Conservation (phyloP, 345 rosid genomes). For the Populus tremula region DNA sequence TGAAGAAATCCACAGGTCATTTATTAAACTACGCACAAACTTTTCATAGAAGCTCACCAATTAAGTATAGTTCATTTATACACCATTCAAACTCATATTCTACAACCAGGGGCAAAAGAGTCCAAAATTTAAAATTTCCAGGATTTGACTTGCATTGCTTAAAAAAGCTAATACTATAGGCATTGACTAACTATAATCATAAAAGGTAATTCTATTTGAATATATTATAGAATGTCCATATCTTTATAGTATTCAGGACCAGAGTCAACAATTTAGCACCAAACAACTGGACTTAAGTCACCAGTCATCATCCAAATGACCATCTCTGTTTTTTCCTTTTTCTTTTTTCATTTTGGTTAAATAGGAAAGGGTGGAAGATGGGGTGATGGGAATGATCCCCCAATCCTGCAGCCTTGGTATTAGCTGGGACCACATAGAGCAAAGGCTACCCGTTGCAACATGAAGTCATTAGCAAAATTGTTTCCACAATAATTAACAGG, state of each 20-base stretch:
- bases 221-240: background rate
- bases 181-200: background rate
- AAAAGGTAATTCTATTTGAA: conserved; percentile 4
- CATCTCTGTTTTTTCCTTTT: background rate
- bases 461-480: background rate
- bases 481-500: background rate
- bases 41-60: background rate
- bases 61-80: background rate
- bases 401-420: background rate
- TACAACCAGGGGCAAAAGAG: background rate
- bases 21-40: background rate
- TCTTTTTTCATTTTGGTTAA: background rate
- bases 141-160: background rate
- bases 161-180: background rate
- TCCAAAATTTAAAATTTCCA: background rate
- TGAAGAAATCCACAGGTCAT: background rate
- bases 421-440: background rate
- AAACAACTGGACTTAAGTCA: background rate
- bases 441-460: background rate
- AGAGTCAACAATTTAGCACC: background rate
- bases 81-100: background rate
- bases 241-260: background rate
- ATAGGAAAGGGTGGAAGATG: background rate
- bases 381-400: background rate
- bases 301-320: background rate